These are phyloP conservation scores for Globisporangium cederbergense DNA, from an alignment of 352 stramenopile species.

Conservation along the genomic window DNA sequence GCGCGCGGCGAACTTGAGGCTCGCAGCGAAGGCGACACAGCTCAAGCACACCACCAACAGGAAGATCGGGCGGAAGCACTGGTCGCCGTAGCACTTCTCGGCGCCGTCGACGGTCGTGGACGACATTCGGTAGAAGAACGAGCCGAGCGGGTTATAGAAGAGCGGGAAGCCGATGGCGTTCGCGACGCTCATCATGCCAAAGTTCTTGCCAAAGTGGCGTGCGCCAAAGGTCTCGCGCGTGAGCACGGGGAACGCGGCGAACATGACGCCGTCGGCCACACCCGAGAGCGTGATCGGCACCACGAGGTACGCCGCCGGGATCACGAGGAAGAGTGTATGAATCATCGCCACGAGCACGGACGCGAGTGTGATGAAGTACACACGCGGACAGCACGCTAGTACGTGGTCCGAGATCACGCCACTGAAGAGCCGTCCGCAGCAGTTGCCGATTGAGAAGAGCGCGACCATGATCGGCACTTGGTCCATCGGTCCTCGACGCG, in stretches of 20 bases:
- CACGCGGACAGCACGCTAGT: slow-evolving; percentile 38
- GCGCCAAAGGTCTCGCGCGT: slow-evolving; percentile 67
- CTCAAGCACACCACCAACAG: slow-evolving; percentile 51
- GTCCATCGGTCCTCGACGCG: slow-evolving; percentile 32
- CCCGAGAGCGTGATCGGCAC: slow-evolving; percentile 62
- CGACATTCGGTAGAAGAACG: slow-evolving; percentile 50
- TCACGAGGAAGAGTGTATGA: slow-evolving; percentile 52
- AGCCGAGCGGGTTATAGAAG: slow-evolving; percentile 65
- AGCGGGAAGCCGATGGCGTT: slow-evolving; percentile 73
- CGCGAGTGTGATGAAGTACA: slow-evolving; percentile 57
- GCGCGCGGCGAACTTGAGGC: slow-evolving; percentile 43
- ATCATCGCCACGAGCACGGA: slow-evolving; percentile 55
- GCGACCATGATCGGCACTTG: slow-evolving; percentile 66
- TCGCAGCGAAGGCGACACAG: slow-evolving; percentile 43
- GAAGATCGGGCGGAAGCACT: slow-evolving; percentile 69
- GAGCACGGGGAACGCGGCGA: slow-evolving; percentile 64
- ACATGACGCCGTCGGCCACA: slow-evolving; percentile 70
- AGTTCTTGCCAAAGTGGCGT: slow-evolving; percentile 78
- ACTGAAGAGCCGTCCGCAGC: slow-evolving; percentile 44
- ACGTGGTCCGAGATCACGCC: slow-evolving; percentile 63
- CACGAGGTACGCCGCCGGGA: slow-evolving; percentile 35
- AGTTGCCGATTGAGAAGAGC: slow-evolving; percentile 73
- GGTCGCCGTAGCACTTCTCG: slow-evolving; percentile 47
- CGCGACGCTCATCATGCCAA: slow-evolving; percentile 67
- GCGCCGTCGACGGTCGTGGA: slow-evolving; percentile 31